phyloP scores from a whole-genome alignment of 106 monocot genomes.

The Amphibolis antarctica region DNA sequence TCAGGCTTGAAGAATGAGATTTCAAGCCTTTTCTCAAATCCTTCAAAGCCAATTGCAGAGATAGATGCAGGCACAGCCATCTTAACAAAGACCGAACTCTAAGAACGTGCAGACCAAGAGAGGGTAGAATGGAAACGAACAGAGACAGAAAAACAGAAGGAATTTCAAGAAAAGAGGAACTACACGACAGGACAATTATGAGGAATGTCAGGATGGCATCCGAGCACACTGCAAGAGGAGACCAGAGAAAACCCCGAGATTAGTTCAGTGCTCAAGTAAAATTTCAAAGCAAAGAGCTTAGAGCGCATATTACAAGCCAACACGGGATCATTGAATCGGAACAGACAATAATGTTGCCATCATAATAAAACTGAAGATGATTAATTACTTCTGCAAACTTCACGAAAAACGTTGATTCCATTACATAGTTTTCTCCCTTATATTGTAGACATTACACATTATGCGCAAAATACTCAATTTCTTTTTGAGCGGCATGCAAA shows the following conservation, averaged over 20 bases:
- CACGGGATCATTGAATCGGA: too few relatives aligned
- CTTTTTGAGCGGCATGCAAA: too few relatives aligned
- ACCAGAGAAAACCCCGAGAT: not conserved
- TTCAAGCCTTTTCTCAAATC: constrained; percentile 90
- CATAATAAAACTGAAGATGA: too few relatives aligned
- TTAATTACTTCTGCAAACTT: too few relatives aligned
- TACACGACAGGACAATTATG: not conserved
- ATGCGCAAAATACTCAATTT: not conserved
- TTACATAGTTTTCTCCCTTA: too few relatives aligned
- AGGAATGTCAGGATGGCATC: constrained; percentile 80
- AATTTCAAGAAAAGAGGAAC: constrained; percentile 33
- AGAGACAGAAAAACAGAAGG: constrained; percentile 1
- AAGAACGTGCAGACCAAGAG: too few relatives aligned
- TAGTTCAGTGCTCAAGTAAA: not conserved
- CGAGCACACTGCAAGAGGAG: constrained; percentile 55
- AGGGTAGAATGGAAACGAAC: not conserved
- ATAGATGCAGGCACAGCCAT: too few relatives aligned
- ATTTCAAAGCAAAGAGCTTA: not conserved
- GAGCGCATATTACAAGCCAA: not conserved
- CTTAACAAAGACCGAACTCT: too few relatives aligned
- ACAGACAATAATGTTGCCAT: too few relatives aligned
- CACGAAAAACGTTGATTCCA: too few relatives aligned
- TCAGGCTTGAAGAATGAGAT: constrained; percentile 60
- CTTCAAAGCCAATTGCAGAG: constrained; percentile 74
- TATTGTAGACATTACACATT: not conserved